Base-by-base conservation (phyloP, 345 rosid genomes). In the Citrus trifoliata region DNA sequence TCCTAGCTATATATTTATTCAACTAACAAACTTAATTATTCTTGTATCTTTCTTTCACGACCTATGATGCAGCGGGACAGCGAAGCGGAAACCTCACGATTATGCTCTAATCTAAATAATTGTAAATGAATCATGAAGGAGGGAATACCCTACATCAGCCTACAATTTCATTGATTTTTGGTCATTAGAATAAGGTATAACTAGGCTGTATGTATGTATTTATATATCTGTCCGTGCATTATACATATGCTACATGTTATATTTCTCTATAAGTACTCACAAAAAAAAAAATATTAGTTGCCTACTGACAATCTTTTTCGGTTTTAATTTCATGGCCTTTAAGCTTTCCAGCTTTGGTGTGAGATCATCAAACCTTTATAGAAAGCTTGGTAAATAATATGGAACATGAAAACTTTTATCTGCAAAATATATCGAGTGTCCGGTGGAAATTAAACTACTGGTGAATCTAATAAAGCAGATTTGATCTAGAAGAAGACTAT, bases 391-490 rank as follows among this genome's bases (percentile, higher is more conserved):
- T 64, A 32, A 32, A 64, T 18, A 32, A 64, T 18, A 32, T 64
- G 40, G 40, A 32, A 64, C 24, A 19, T 3, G 68, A 32, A 64
- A 30, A 21, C 7, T 32, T 64, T 32, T 62, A 62, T 5, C 67
- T 27, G 67, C 10, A 62, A 32, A 32, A 18, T 18, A 32, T 14
- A 32, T 33, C 69, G 8, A 19, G 24, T 32, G 42, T 32, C 8
- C 69, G 42, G 27, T 77, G 77, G 86, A 74, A 40, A 10, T 37
- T 60, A 27, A 19, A 53, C 22, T 25, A 24, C 65, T 24, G 2
- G 69, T 42, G 80, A 80, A 78, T 80, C 80, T 67, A 56, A 21
- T 48, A 81, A 80, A 78, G 80, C 38, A 30, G 65, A 33, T 19
- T n/a, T 14, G 74, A 51, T 75, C 32, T 4, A 22, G n/a, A n/a